Evolutionary conservation across 1,284 basidiomycete genomes (phyloP).

Genomic region (Ustilago esculenta): DNA sequence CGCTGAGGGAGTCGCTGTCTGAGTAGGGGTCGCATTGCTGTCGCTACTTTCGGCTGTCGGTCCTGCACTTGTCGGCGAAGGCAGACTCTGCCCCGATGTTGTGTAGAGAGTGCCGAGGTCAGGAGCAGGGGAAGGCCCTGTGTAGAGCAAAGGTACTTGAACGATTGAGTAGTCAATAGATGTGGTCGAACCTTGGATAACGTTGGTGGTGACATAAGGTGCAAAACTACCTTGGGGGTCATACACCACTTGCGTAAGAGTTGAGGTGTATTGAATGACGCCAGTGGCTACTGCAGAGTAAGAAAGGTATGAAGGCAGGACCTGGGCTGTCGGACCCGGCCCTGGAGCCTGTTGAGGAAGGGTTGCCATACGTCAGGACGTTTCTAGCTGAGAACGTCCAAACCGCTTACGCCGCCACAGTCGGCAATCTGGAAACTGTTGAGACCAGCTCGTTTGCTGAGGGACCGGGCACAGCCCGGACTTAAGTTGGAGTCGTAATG

Average conservation of each 20-base stretch:
- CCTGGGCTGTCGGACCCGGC: conserved; percentile 55
- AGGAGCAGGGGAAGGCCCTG: conserved; percentile 53
- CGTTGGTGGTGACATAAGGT: conserved; percentile 37
- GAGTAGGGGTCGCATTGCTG: neutral
- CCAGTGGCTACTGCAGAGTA: conserved; percentile 47
- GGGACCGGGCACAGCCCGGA: conserved; percentile 33
- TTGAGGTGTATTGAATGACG: conserved; percentile 29
- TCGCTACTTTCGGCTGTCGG: neutral
- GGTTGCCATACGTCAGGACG: conserved; percentile 26
- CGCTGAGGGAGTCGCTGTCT: no score
- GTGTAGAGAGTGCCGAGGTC: conserved; percentile 55
- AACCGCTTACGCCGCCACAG: no score
- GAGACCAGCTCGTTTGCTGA: conserved; percentile 23
- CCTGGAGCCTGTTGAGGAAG: conserved; percentile 52
- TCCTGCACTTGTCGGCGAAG: neutral
- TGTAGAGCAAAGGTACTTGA: conserved; percentile 54
- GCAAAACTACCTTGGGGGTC: conserved; percentile 48
- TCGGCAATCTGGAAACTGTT: no score
- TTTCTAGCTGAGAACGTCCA: neutral
- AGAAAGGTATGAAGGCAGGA: conserved; percentile 56
- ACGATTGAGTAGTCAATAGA: conserved; percentile 45
- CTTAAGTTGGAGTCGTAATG: neutral
- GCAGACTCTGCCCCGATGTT: conserved; percentile 30
- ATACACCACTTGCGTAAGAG: conserved; percentile 46
- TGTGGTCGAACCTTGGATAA: conserved; percentile 37